These are phyloP conservation scores for Chlamydomonas sp. DNA, from an alignment of 139 green algal genomes.

Conservation along the genomic window DNA sequence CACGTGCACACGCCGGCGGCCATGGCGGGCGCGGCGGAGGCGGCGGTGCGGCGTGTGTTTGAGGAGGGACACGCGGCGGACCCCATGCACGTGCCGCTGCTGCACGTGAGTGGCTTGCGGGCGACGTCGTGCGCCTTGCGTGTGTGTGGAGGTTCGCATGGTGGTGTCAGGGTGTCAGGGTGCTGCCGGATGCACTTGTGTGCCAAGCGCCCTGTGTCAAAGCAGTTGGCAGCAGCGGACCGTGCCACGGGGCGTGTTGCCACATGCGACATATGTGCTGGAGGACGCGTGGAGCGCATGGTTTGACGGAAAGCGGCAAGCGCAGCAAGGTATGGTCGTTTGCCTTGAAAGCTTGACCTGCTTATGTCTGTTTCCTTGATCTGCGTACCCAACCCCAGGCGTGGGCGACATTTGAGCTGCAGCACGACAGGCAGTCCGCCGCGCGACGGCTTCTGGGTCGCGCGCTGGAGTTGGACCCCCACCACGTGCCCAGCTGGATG, in stretches of 20 bases:
- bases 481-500: constrained; percentile 61
- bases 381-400: constrained; percentile 45
- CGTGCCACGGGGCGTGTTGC: too few relatives aligned
- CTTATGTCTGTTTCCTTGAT: too few relatives aligned
- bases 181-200: too few relatives aligned
- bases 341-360: too few relatives aligned
- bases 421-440: constrained; percentile 47
- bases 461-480: constrained; percentile 56
- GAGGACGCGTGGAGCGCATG: too few relatives aligned
- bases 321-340: too few relatives aligned
- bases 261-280: too few relatives aligned
- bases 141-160: neutral
- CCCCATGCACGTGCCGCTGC: constrained; percentile 39
- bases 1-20: too few relatives aligned
- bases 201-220: too few relatives aligned
- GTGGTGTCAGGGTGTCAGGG: too few relatives aligned
- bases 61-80: constrained; percentile 40
- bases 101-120: constrained; percentile 39
- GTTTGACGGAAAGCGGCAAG: too few relatives aligned
- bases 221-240: too few relatives aligned
- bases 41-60: constrained; percentile 50
- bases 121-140: neutral
- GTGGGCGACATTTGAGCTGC: constrained; percentile 62
- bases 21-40: neutral
- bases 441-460: constrained; percentile 56